phyloP scores from a whole-genome alignment of 768 basidiomycete genomes.

The Lyophyllum shimeji region DNA sequence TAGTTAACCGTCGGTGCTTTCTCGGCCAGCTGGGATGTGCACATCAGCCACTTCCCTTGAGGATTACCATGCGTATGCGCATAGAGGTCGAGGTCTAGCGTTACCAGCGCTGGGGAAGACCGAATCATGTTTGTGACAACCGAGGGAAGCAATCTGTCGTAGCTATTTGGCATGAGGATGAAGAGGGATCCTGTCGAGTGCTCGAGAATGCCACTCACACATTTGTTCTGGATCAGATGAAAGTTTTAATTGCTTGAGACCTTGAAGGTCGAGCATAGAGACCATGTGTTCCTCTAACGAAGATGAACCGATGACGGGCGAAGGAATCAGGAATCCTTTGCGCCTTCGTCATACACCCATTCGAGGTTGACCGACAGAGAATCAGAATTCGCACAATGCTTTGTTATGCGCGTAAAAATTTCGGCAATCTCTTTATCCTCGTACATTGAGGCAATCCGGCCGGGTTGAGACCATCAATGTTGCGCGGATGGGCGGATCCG shows the following conservation, averaged over 20 bases:
- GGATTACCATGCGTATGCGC: background rate
- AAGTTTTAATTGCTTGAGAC: background rate
- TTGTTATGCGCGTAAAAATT: background rate
- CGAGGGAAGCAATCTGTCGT: background rate
- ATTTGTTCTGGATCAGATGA: background rate
- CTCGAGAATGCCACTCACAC: background rate
- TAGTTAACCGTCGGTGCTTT: no score
- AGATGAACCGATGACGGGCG: background rate
- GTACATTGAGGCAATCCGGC: background rate
- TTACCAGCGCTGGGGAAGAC: background rate
- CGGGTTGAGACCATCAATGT: background rate
- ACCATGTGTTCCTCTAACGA: background rate
- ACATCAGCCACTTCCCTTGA: background rate
- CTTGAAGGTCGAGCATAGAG: background rate
- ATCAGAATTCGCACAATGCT: background rate
- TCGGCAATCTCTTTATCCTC: background rate
- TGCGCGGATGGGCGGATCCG: background rate
- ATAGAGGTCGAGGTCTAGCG: background rate
- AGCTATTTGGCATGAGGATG: background rate
- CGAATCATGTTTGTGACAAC: background rate
- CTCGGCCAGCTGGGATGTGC: constrained; percentile 1
- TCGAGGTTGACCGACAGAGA: background rate
- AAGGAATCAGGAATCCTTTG: background rate
- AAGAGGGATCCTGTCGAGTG: no score
- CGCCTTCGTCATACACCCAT: background rate